Conservation (phyloP, 2,329 filamentous ascomycete species). For the Aspergillus aculeatinus region DNA sequence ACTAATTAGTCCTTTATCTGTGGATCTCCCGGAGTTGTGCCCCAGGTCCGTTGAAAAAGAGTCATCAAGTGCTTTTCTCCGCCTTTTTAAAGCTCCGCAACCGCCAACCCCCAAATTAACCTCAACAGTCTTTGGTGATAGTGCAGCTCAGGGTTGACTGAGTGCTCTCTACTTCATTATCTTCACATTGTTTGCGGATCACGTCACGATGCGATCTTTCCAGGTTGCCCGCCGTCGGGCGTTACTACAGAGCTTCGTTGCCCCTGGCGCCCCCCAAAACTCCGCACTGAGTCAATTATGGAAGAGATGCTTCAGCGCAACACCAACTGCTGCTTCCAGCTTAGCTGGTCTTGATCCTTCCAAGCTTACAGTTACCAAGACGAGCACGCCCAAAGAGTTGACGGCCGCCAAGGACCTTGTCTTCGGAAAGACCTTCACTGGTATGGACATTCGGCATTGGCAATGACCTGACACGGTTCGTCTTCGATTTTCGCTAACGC, state of each 20-base stretch:
- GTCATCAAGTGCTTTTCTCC: constrained; percentile 21
- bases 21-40: constrained; percentile 28
- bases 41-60: constrained; percentile 25
- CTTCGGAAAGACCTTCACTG: constrained; percentile 89
- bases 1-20: neutral
- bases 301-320: constrained; percentile 51
- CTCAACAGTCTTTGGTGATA: neutral
- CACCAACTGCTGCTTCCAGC: constrained; percentile 31
- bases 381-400: constrained; percentile 70
- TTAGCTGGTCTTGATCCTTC: constrained; percentile 72
- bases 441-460: constrained; percentile 46
- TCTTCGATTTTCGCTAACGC: constrained; percentile 18
- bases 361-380: constrained; percentile 72
- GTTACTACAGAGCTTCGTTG: constrained; percentile 23
- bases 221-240: constrained; percentile 36
- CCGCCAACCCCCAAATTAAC: neutral
- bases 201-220: constrained; percentile 32
- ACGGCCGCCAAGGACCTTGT: constrained; percentile 76
- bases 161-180: neutral
- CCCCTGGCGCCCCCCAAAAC: constrained; percentile 27
- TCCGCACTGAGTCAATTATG: constrained; percentile 39
- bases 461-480: neutral
- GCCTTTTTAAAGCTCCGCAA: constrained; percentile 16
- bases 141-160: neutral
- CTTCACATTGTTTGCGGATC: neutral